phyloP scores from a whole-genome alignment of 768 basidiomycete genomes.

The Coprinopsis strossmayeri region DNA sequence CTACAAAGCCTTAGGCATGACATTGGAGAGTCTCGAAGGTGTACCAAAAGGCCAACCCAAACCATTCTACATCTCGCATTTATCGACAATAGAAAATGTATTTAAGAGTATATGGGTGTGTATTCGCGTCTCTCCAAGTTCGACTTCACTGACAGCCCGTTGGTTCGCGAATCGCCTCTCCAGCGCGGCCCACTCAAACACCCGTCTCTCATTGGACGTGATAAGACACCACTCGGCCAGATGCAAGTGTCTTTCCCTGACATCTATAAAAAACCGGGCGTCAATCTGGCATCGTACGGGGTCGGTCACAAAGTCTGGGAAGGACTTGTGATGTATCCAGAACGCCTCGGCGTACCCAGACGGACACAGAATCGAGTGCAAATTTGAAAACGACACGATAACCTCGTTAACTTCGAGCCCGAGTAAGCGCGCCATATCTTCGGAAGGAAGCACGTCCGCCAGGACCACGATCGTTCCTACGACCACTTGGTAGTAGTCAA shows the following conservation, averaged over 20 bases:
- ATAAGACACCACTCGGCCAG: too few relatives aligned
- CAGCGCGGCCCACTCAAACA: too few relatives aligned
- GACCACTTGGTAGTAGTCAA: not conserved
- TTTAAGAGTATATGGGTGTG: slow-evolving; percentile 1
- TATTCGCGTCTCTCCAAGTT: too few relatives aligned
- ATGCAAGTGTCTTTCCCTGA: too few relatives aligned
- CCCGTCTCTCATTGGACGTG: too few relatives aligned
- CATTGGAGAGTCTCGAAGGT: slow-evolving; percentile 34
- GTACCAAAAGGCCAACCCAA: slow-evolving; percentile 40
- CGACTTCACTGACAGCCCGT: too few relatives aligned
- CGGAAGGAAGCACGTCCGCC: not conserved
- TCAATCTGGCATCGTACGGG: too few relatives aligned
- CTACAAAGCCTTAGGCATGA: slow-evolving; percentile 58
- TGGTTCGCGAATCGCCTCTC: too few relatives aligned
- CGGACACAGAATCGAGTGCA: not conserved
- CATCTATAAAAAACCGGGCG: too few relatives aligned
- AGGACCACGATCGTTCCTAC: slow-evolving; percentile 1
- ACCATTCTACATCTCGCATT: slow-evolving; percentile 36
- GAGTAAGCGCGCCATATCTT: not conserved
- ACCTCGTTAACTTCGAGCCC: not conserved
- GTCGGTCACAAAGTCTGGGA: slow-evolving; percentile 4
- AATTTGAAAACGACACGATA: not conserved
- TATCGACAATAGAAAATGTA: not conserved
- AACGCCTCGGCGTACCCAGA: not conserved
- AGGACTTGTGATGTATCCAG: slow-evolving; percentile 1